Evolutionary conservation across 106 monocot species (phyloP), one percentile per base, ranked within the genome.

Genomic region (Acorus calamus): DNA sequence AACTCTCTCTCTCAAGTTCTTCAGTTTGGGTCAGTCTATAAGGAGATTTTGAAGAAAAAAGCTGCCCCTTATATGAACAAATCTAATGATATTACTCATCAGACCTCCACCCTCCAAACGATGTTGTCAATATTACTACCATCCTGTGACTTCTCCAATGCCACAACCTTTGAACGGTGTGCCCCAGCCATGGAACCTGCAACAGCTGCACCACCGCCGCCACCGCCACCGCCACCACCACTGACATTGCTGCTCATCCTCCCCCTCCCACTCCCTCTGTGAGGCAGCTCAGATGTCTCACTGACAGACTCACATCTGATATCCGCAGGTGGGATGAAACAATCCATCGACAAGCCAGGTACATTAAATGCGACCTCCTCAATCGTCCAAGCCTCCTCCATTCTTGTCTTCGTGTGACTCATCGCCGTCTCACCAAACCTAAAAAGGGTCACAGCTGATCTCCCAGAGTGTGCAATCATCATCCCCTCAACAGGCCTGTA

Each of bases 301-400:
- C 68, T 65, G 4, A 76, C 52, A 3, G 79, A 70, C 8, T 42
- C 59, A 41, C 60, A 8, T 49, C 67, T 71, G 11, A 86, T 59
- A 64, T 86, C 86, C 3, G 76, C 73, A 0, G 86, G 86, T 5
- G 86, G 86, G 49, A 86, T 82, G 68, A 86, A 86, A 50, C 78
- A 82, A 56, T 86, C 86, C 52, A 67, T 7, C 0, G 86, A 81
- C 44, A 86, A 78, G 28, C 86, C 86, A 8, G 78, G 86, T 44
- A 86, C 81, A 61, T 86, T 79, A 64, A 81, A 86, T 0, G 79
- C 78, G 3, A 82, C 79, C 64, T 86, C 86, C 14, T 86, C 86
- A 3, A 86, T 86, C 41, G 73, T 82, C 86, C 86, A 86, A 5
- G 49, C 59, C 69, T 86, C 86, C 67, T 81, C 78, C 81, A 86